These are phyloP conservation scores for Nothopassalora personata DNA, from an alignment of 2,329 filamentous ascomycete species.

Conservation along the genomic window DNA sequence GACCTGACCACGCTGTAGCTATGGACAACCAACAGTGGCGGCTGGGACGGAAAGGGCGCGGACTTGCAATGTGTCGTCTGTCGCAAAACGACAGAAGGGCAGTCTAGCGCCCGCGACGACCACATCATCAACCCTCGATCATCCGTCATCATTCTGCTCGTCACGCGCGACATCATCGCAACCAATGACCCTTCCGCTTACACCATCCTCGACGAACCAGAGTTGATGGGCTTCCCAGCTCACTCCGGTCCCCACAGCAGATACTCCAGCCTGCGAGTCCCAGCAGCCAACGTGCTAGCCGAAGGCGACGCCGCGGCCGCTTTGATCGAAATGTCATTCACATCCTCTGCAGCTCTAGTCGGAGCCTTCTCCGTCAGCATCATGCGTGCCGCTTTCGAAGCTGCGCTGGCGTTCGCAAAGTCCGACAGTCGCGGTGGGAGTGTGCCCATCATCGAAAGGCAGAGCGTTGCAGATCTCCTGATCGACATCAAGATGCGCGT, in stretches of 20 bases:
- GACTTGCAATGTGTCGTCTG: slow-evolving; percentile 51
- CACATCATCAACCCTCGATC: slow-evolving; percentile 28
- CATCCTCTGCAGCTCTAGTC: slow-evolving; percentile 45
- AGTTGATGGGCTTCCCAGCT: slow-evolving; percentile 45
- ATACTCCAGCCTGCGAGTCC: slow-evolving; percentile 84
- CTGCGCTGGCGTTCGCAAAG: slow-evolving; percentile 48
- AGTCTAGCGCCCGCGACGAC: slow-evolving; percentile 3
- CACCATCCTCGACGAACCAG: slow-evolving; percentile 43
- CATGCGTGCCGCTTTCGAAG: slow-evolving; percentile 51
- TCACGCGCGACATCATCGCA: slow-evolving; percentile 46
- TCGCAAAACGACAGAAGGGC: slow-evolving; percentile 32
- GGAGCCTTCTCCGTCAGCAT: slow-evolving; percentile 52
- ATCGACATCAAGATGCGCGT: slow-evolving; percentile 49
- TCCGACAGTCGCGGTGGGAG: slow-evolving; percentile 43
- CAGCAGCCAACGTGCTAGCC: slow-evolving; percentile 62
- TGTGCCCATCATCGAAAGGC: slow-evolving; percentile 43
- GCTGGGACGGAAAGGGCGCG: slow-evolving; percentile 50
- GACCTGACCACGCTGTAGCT: slow-evolving; percentile 31
- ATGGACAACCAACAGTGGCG: slow-evolving; percentile 52
- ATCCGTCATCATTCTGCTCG: slow-evolving; percentile 46
- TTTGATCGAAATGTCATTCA: slow-evolving; percentile 43
- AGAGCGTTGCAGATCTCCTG: slow-evolving; percentile 49
- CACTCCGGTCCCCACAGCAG: slow-evolving; percentile 62
- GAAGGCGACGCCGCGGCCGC: slow-evolving; percentile 40
- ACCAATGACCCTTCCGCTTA: slow-evolving; percentile 43